Evolutionary conservation across 495 filamentous ascomycete species (phyloP), one percentile per base, ranked within the genome.

Genomic region (Cladorrhinum samala): DNA sequence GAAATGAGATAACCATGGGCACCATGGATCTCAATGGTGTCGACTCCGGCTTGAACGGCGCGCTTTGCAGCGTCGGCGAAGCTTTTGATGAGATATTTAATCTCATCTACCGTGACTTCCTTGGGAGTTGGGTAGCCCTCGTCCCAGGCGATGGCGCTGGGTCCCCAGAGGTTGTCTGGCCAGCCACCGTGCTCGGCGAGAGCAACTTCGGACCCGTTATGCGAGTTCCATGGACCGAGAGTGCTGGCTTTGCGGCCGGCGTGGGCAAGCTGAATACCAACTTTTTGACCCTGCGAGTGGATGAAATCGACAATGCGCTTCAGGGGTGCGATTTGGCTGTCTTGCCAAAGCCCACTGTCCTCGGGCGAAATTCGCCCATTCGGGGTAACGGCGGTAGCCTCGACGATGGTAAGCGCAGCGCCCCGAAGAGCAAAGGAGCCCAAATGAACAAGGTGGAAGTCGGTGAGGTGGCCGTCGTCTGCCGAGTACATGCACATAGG

Each of bases 401-500:
- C 87, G 53, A 87, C 71, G 48, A 88, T 77, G 45, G 82, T 77
- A 42, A 91, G 67, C 0, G 78, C 79, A 1, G 73, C 77, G 30
- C 87, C 87, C 56, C 82, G 83, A 52, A 81, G 68, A 30, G 82
- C 77, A 48, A 83, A 78, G 53, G 81, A 71, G 51, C 83, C 81
- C 2, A 88, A 74, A 74, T 71, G 83, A 9, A 73, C 72, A 25
- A 89, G 69, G 64, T 90, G 86, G 72, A 77, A 91, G 50, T 84
- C 80, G 3, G 85, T 89, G 18, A 83, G 67, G 59, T 84, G 82
- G 17, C 87, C 87, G 45, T 84, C 72, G 23, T 83, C 72, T 14
- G 84, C 76, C 9, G 78, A 83, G 66, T 89, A 90, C 61, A 77
- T 84, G 75, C 87, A 89, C 74, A 86, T 82, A 33, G 83, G 83